Evolutionary conservation across 2,329 filamentous ascomycete species (phyloP), one percentile per base, ranked within the genome.

Genomic region (Aspergillus niger): DNA sequence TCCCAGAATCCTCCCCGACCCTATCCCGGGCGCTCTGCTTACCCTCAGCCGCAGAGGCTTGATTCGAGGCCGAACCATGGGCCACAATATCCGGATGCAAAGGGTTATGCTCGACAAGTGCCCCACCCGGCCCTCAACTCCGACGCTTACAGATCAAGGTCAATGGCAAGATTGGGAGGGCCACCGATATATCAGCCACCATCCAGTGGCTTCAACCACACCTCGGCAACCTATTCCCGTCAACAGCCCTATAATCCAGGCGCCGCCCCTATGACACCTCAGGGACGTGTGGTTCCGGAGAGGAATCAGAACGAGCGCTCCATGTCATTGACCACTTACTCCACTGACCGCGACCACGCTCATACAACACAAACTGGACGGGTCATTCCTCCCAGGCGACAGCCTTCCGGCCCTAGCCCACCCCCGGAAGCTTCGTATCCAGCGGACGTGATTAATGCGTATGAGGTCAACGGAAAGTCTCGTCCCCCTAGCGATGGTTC

Each of bases 301-400:
- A 88, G 94, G 57, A 90, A 93, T 63, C 91, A 96, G 58, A 94
- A 98, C 70, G 94, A 98, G 76, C 87, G 95, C 60, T 89, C 95
- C 64, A 98, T 98, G 95, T 97, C 94, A 49, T 89, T 99, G 89
- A 95, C 90, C 5, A 91, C 91, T 8, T 91, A 92, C 67, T 84
- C 89, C 3, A 83, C 89, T 57, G 91, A 96, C 68, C 84, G 91
- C 70, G 82, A 92, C 48, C 90, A 95, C 75, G 78, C 81, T 11
- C 94, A 97, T 77, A 97, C 93, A 5, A 96, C 94, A 86, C 96
- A 91, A 73, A 77, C 72, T 20, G 95, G 95, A 51, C 86, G 95
- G 67, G 84, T 96, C 20, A 96, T 99, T 66, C 95, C 95, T 2
- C 91, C 89, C 70, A 85, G 91, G 76, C 82, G 84, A 65, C 81